Percentiles rank a stretch among this genome's conserved stretches.
Evolutionary conservation across 805 yeast genomes (phyloP).

Genomic region (Candida dajiaensis): DNA sequence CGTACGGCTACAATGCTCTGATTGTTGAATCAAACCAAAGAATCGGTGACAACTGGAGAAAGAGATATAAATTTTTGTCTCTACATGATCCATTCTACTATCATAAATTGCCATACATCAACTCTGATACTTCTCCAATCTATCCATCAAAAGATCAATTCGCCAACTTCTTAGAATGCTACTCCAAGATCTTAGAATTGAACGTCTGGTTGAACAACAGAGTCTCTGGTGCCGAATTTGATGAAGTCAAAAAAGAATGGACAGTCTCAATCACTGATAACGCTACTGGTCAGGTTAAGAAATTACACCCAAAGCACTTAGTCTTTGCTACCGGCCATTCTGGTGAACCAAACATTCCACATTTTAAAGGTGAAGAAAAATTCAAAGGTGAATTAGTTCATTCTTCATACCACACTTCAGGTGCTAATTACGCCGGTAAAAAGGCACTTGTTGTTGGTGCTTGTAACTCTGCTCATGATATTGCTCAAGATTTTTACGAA

Average conservation of each 20-base stretch:
- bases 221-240: conserved; percentile 28
- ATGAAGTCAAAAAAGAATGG: conserved; percentile 28
- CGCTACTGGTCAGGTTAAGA: conserved; percentile 21
- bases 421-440: conserved; percentile 35
- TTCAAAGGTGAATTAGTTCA: conserved; percentile 36
- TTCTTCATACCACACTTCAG: conserved; percentile 36
- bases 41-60: conserved; percentile 44
- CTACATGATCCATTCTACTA: conserved; percentile 42
- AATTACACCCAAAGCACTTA: conserved; percentile 30
- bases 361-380: conserved; percentile 30
- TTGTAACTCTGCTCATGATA: conserved; percentile 42
- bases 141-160: conserved; percentile 40
- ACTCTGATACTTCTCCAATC: conserved; percentile 36
- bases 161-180: conserved; percentile 37
- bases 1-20: conserved; percentile 34
- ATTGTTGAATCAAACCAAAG: conserved; percentile 32
- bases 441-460: conserved; percentile 40
- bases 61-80: conserved; percentile 37
- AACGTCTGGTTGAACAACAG: conserved; percentile 30
- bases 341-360: conserved; percentile 40
- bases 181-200: conserved; percentile 36
- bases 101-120: conserved; percentile 35
- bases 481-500: conserved; percentile 38
- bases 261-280: conserved; percentile 27
- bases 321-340: conserved; percentile 42